A percentile compares a stretch with the other conserved stretches of the same genome.
phyloP scores from a whole-genome alignment of 1,284 basidiomycete genomes.

The Garcileccinum viscosum region DNA sequence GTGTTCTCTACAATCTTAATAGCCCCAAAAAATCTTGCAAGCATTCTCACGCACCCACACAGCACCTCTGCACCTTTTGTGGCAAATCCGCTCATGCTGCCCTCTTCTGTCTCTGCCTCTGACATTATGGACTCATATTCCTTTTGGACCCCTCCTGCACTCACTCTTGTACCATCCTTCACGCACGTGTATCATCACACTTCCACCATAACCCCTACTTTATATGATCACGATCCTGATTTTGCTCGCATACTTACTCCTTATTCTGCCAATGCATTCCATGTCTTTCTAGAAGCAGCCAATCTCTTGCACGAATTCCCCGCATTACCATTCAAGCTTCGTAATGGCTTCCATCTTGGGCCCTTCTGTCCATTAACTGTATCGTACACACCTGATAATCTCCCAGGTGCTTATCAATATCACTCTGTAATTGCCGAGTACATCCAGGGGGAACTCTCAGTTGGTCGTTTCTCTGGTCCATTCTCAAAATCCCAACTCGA shows the following conservation, averaged over 20 bases:
- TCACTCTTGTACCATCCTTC: too few species aligned
- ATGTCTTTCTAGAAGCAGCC: background rate
- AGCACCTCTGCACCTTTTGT: background rate
- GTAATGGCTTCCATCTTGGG: background rate
- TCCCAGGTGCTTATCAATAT: background rate
- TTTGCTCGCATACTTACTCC: background rate
- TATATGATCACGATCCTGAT: background rate
- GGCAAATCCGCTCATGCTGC: background rate
- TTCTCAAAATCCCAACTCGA: background rate
- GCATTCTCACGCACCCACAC: background rate
- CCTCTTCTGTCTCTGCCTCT: background rate
- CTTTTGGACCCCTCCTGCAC: too few species aligned
- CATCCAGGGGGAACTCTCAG: background rate
- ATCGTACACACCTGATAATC: background rate
- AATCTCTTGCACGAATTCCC: too few species aligned
- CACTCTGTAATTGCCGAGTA: background rate
- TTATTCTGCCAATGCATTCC: background rate
- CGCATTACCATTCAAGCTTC: background rate
- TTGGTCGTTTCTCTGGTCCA: background rate
- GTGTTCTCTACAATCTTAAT: constrained; percentile 5
- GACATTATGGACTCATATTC: background rate
- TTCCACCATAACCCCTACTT: background rate
- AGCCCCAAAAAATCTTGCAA: background rate
- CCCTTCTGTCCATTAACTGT: background rate
- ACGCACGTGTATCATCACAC: background rate